These are phyloP conservation scores for Chlamydomonas reinhardtii DNA, from an alignment of 163 green algal species.

Conservation along the genomic window DNA sequence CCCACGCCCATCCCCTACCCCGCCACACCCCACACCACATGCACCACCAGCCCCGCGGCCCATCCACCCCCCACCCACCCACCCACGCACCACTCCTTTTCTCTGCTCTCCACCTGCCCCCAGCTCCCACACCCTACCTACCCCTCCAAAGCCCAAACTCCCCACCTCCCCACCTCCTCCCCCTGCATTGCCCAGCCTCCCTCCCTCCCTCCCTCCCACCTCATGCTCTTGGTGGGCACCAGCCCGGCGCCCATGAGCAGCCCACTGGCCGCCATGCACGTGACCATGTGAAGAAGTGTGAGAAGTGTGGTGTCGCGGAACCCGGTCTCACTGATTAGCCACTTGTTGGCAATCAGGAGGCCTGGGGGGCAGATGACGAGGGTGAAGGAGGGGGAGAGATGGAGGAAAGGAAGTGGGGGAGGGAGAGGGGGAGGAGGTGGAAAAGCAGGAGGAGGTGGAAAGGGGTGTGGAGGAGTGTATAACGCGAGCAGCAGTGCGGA, in stretches of 20 bases:
- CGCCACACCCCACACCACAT: background rate
- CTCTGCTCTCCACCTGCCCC: no score
- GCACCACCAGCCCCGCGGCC: no score
- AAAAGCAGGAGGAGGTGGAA: no score
- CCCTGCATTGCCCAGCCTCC: background rate
- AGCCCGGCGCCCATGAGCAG: background rate
- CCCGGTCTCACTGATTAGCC: constrained; percentile 31
- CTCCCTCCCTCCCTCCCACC: background rate
- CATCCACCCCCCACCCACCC: no score
- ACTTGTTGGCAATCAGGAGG: constrained; percentile 44
- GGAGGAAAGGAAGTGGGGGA: background rate
- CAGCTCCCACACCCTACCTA: no score
- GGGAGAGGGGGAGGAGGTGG: background rate
- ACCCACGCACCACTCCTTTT: no score
- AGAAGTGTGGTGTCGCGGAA: constrained; percentile 29
- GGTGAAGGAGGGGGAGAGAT: background rate
- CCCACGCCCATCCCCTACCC: no score
- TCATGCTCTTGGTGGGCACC: constrained; percentile 9
- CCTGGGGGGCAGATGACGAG: background rate
- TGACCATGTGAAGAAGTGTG: constrained; percentile 34
- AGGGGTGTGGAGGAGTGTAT: no score
- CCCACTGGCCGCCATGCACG: background rate
- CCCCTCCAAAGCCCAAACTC: background rate
- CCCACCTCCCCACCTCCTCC: no score
- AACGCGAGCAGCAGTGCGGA: no score